These are phyloP conservation scores for Cladophialophora exuberans DNA, from an alignment of 2,329 filamentous ascomycete genomes.

Conservation along the genomic window DNA sequence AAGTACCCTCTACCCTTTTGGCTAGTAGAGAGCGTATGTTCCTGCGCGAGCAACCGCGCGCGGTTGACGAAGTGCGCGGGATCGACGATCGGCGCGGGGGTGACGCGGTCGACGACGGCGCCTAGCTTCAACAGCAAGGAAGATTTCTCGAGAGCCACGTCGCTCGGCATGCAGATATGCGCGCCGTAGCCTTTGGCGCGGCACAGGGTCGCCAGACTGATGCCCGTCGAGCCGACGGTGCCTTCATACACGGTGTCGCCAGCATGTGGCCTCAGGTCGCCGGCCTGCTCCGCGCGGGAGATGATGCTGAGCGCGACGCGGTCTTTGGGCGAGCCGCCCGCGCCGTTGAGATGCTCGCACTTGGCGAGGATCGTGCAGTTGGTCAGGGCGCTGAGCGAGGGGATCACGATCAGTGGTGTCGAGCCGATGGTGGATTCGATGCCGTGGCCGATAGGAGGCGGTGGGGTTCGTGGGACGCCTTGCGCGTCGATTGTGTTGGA, in stretches of 20 bases:
- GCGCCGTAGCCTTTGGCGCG: constrained; percentile 86
- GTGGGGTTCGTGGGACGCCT: no score
- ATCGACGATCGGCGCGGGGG: constrained; percentile 90
- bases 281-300: constrained; percentile 74
- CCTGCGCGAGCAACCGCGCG: constrained; percentile 72
- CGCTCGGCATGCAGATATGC: constrained; percentile 96
- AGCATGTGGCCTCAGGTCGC: constrained; percentile 73
- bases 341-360: constrained; percentile 94
- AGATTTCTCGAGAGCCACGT: constrained; percentile 86
- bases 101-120: constrained; percentile 87
- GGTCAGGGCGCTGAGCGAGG: constrained; percentile 81
- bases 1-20: constrained; percentile 82
- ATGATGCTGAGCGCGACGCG: constrained; percentile 93
- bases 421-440: constrained; percentile 92
- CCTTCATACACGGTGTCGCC: constrained; percentile 98
- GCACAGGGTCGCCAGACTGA: constrained; percentile 87
- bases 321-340: constrained; percentile 92
- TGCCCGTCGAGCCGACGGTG: constrained; percentile 93
- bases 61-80: constrained; percentile 93
- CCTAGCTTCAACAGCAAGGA: constrained; percentile 87
- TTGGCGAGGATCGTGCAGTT: constrained; percentile 90
- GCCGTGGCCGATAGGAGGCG: constrained; percentile 49
- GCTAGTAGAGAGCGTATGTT: constrained; percentile 65
- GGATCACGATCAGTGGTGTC: constrained; percentile 85
- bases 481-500: not conserved